Evolutionary conservation across 257 asterid species (phyloP), one percentile per base, ranked within the genome.

Genomic region (Ballota nigra): DNA sequence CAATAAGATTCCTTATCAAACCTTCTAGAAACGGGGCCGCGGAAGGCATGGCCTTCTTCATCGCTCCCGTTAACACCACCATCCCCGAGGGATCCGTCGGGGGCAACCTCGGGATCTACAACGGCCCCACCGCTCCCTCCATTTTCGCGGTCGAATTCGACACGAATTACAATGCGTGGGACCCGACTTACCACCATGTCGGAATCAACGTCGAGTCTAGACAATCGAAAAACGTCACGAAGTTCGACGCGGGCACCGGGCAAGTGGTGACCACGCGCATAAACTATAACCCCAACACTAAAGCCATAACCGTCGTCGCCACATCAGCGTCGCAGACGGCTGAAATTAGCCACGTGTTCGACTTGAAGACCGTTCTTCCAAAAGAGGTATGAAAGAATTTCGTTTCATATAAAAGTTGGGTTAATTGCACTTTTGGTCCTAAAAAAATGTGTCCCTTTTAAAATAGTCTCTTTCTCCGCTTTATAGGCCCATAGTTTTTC

Each of bases 121-220:
- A 36, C 31, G 49, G 28, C 0, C 0, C 12, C 49, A 31, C 5
- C 16, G 3, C 4, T 0, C 29, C 31, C 18, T 3, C 6, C 52
- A 2, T 36, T 19, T 63, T 63, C 31, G 68, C 68, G 10, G 52
- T 36, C 1, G 68, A 63, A 12, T 63, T 63, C 52, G 68, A 63
- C 33, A 36, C 31, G 19, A 1, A 2, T 3, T 0, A 2, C 0
- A 36, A 63, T 0, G 10, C 10, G 0, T 18, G 33, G 23, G 68
- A 36, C 9, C 68, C 68, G 2, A 38, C 2, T 4, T 63, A 63
- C 18, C 52, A 7, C 1, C 68, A 63, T 5, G 2, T 38, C 5
- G 68, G 68, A 23, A 36, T 63, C 31, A 23, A 63, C 19, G 10
- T 63, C 16, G 33, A 63, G 1, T 63, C 66, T 0, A 28, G 45